Evolutionary conservation across 2,329 filamentous ascomycete genomes (phyloP), one percentile per base, ranked within the genome.

Genomic region (Pseudogymnoascus sp.): DNA sequence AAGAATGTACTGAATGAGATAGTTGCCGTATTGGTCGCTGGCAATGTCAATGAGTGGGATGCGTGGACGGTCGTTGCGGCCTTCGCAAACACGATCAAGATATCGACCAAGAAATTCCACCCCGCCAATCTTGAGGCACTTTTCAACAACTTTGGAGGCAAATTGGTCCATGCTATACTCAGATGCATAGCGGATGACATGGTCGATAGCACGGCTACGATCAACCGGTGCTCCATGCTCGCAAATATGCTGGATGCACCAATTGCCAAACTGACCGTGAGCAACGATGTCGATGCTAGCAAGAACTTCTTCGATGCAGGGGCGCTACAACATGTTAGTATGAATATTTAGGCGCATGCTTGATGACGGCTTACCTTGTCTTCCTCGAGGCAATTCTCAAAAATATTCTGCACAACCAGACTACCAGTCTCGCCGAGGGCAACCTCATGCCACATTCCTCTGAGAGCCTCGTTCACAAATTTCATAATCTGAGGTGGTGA

Each of bases 111-210:
- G 83, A 72, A 99, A 99, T 55, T 97, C 93, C 25, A 83, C 78
- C 28, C 92, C 91, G 49, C 93, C 91, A 77, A 99, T 96, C 80
- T 99, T 99, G 69, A 99, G 85, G 71, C 95, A 99, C 78, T 99
- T 99, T 78, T 99, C 93, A 65, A 99, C 93, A 49, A 99, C 95
- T 77, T 99, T 99, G 64, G 95, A 99, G 45, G 95, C 96, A 73
- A 97, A 99, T 73, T 99, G 95, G 70, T 99, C 95, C 84, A 96
- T 97, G 77, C 93, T 97, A 78, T 97, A 99, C 76, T 97, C 93
- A 14, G 91, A 90, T 33, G 93, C 91, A 76, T 91, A 96, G 66
- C 88, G 88, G 68, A 99, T 89, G 71, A 99, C 93, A 75, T 97
- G 93, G 69, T 99, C 93, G 71, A 97, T 88, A 49, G 96, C 95